Conservation (phyloP, 257 asterid species). For the Asclepias syriaca region DNA sequence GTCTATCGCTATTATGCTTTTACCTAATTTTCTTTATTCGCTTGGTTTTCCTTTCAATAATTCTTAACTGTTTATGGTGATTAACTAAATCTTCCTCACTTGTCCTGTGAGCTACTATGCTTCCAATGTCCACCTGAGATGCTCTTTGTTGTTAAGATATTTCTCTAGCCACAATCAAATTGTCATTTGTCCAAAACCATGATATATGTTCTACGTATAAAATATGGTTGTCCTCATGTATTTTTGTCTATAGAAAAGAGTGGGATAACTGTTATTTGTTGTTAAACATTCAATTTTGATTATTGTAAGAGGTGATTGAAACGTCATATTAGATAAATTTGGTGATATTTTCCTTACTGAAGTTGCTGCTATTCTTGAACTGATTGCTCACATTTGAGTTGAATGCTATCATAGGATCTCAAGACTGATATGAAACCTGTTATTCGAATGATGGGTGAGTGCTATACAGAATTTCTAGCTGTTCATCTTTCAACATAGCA, state of each 20-base stretch:
- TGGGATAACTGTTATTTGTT: neutral
- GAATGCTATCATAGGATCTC: conserved; percentile 56
- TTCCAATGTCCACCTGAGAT: neutral
- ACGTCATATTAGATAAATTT: conserved; percentile 1
- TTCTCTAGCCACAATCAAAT: neutral
- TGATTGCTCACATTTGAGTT: conserved; percentile 32
- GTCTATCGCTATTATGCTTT: conserved; percentile 18
- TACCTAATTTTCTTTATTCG: neutral
- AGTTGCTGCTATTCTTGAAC: conserved; percentile 3
- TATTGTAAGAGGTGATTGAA: neutral
- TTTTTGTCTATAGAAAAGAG: neutral
- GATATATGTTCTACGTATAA: neutral
- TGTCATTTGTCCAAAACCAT: neutral
- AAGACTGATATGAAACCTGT: conserved; percentile 51
- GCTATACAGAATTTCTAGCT: conserved; percentile 10
- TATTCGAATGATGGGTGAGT: conserved; percentile 79
- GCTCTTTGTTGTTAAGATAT: neutral
- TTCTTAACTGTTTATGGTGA: neutral
- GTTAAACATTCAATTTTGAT: neutral
- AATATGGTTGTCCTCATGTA: neutral
- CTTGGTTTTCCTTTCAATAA: neutral
- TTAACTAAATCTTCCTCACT: neutral
- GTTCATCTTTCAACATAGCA: neutral
- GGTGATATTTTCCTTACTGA: conserved; percentile 10
- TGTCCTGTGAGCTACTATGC: neutral